A percentile compares a stretch with the other conserved stretches of the same genome.
Evolutionary conservation across 257 asterid genomes (phyloP).

Genomic region (Solanum virginianum): DNA sequence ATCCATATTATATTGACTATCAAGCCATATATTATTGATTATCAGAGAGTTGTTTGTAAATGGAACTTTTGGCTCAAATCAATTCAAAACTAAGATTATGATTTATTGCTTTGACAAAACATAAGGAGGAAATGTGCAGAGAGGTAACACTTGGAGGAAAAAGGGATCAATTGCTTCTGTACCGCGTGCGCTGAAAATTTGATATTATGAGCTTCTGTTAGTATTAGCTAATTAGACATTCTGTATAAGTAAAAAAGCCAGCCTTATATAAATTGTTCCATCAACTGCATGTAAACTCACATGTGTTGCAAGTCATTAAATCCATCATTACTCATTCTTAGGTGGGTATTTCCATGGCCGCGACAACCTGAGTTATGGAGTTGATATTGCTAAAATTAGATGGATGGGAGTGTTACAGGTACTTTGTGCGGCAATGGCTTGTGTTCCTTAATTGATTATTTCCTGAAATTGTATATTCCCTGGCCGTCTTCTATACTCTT

Average conservation of each 20-base stretch:
- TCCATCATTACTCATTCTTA: constrained; percentile 13
- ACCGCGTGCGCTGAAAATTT: background rate
- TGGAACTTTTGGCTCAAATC: background rate
- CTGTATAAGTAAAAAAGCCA: background rate
- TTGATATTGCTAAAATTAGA: constrained; percentile 61
- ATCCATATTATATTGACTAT: background rate
- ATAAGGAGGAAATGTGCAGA: background rate
- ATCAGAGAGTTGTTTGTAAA: background rate
- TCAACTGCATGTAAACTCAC: background rate
- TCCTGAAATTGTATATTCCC: background rate
- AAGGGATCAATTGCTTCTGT: background rate
- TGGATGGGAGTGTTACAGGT: constrained; percentile 96
- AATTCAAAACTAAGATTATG: background rate
- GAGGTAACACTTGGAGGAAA: background rate
- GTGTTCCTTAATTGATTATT: background rate
- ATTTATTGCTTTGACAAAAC: background rate
- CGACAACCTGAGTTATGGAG: constrained; percentile 57
- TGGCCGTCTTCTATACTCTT: background rate
- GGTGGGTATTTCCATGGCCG: constrained; percentile 95
- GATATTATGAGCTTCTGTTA: background rate
- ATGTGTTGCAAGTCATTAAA: background rate
- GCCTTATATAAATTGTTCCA: background rate
- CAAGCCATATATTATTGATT: background rate
- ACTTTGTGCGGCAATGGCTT: background rate
- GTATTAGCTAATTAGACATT: background rate